Evolutionary conservation across 768 basidiomycete genomes (phyloP), one percentile per base, ranked within the genome.

Genomic region (Mycena olivaceomarginata): DNA sequence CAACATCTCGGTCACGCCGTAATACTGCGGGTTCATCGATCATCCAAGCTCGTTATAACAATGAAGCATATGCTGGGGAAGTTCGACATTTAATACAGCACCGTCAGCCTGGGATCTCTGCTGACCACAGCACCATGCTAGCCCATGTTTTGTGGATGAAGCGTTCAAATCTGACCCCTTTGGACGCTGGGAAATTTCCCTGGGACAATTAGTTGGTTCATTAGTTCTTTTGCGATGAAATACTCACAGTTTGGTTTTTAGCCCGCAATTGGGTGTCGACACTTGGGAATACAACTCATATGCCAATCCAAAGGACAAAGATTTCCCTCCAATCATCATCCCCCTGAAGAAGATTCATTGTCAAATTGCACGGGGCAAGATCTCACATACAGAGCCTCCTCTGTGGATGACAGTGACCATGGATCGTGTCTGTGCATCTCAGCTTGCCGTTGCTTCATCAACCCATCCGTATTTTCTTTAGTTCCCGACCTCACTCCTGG

Each of bases 191-290:
- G 4, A 31, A 18, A 40, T 40, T 41, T n/a, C 12, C 22, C 39
- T 62, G 60, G 60, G 9, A 18, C n/a, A 31, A 62, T 9, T 41
- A 72, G 39, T 25, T 5, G 41, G 57, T 25, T 5, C 37, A 20
- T 40, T 12, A 2, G 37, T n/a, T 62, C 18, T 20, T 2, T 9
- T 62, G 5, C 37, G 10, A 41, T 40, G 37, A 40, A 16, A 62
- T 16, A 80, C 56, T 18, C 12, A 65, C 16, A 80, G 18, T 7
- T 16, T 41, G 31, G 56, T 7, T 3, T 16, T 37, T 11, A 83
- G 81, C 67, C 81, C 82, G 0, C 79, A 83, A 62, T 67, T 83
- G 8, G 79, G 81, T 2, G 48, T 81, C 16, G 37, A 75, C 9
- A 81, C 77, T 16, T 82, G 78, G 74, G 48, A 59, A 4, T 53